phyloP scores from a whole-genome alignment of 2,329 filamentous ascomycete species.

The Exophiala sp. region DNA sequence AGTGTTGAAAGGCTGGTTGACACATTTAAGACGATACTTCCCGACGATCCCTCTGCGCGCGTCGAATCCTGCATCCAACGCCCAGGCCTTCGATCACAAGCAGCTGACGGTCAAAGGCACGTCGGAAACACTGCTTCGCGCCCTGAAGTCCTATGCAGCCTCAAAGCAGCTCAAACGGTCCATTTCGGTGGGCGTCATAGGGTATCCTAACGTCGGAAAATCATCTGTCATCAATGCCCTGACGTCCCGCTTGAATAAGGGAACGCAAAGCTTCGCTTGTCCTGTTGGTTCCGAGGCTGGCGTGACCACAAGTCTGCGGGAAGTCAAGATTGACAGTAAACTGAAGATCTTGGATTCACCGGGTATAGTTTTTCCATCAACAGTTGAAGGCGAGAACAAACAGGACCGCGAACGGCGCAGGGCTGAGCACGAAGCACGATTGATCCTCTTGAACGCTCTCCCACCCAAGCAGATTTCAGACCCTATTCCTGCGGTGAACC shows the following conservation, averaged over 20 bases:
- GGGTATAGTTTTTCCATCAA: conserved; percentile 84
- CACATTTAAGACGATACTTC: conserved; percentile 80
- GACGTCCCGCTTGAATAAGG: conserved; percentile 64
- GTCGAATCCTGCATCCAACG: conserved; percentile 73
- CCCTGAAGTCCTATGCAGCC: conserved; percentile 82
- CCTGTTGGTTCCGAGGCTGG: conserved; percentile 87
- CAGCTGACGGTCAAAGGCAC: conserved; percentile 82
- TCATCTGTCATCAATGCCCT: conserved; percentile 94
- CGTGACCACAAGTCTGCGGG: conserved; percentile 79
- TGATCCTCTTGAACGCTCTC: conserved; percentile 83
- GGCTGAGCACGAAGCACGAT: conserved; percentile 70
- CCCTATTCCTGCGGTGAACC: conserved; percentile 75
- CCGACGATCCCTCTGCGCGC: conserved; percentile 85
- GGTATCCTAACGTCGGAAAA: conserved; percentile 94
- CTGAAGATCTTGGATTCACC: conserved; percentile 89
- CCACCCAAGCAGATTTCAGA: conserved; percentile 93
- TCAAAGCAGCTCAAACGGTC: conserved; percentile 79
- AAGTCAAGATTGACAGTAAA: conserved; percentile 92
- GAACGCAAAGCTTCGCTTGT: conserved; percentile 59
- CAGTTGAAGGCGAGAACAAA: conserved; percentile 39
- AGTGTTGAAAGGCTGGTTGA: conserved; percentile 77
- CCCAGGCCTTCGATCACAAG: conserved; percentile 87
- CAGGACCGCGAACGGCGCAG: conserved; percentile 52
- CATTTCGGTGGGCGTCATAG: conserved; percentile 86
- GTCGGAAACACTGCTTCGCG: conserved; percentile 75